phyloP scores from a whole-genome alignment of 1,139 yeast genomes.

The Yamadazyma membranifaciens region DNA sequence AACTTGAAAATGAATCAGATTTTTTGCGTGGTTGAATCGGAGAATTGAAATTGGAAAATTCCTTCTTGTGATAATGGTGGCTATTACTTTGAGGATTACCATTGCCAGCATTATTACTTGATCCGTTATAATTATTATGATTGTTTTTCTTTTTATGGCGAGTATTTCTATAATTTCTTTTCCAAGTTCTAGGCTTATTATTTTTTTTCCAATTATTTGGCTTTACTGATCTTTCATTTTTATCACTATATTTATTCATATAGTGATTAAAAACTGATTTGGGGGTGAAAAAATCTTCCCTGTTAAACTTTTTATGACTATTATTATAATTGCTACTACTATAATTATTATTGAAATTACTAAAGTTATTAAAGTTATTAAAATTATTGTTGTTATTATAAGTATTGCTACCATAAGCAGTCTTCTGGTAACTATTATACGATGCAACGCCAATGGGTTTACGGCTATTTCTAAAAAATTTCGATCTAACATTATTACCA shows the following conservation, averaged over 20 bases:
- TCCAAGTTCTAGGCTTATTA: conserved; percentile 23
- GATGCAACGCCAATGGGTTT: conserved; percentile 66
- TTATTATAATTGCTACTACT: neutral
- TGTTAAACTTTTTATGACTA: conserved; percentile 39
- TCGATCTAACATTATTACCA: conserved; percentile 20
- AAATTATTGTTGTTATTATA: conserved; percentile 12
- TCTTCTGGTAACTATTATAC: conserved; percentile 22
- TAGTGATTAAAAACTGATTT: conserved; percentile 70
- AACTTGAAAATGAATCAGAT: conserved; percentile 27
- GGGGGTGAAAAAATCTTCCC: conserved; percentile 77
- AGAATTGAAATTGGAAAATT: conserved; percentile 11
- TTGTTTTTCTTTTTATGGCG: conserved; percentile 16
- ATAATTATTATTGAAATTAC: conserved; percentile 11
- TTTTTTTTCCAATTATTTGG: conserved; percentile 35
- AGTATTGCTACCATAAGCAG: conserved; percentile 15
- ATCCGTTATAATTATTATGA: conserved; percentile 3
- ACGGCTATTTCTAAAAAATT: conserved; percentile 48
- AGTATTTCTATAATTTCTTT: conserved; percentile 18
- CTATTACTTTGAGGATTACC: conserved; percentile 1
- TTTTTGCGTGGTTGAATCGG: conserved; percentile 18
- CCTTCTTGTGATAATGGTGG: conserved; percentile 13
- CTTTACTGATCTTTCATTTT: conserved; percentile 15
- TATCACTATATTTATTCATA: conserved; percentile 64
- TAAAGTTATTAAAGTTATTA: conserved; percentile 9
- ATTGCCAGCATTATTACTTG: neutral